Evolutionary conservation across 441 rosid species (phyloP), one percentile per base, ranked within the genome.

Genomic region (Populus hybrid): DNA sequence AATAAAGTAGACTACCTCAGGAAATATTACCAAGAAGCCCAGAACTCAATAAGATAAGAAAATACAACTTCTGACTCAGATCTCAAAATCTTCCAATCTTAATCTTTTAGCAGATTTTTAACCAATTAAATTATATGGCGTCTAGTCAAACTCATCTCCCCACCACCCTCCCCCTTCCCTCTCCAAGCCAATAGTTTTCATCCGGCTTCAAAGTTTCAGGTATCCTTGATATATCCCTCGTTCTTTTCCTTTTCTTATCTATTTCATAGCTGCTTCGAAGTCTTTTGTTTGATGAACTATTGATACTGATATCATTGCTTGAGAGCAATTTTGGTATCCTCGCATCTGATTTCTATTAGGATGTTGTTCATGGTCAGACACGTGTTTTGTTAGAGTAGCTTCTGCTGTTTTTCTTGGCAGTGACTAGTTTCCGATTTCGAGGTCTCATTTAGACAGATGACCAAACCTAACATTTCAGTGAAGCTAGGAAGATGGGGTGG

Each of bases 81-180:
- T 70, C 69, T 70, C 68, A 70, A 77, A 59, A 24, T 63, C 28
- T 64, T 65, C n/a, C 72, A 69, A 34, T 69, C 61, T 21, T 30
- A 54, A 23, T 76, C 6, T 3, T 8, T 63, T 64, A 63, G 30
- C 8, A 36, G 59, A 64, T 38, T 20, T 24, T 74, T 74, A 16
- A 36, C 70, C 70, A 65, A 24, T 16, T 74, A 65, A 32, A 74
- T 8, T 35, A 66, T 46, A 46, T 46, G 57, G 57, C 7, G 57
- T 14, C 57, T 14, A 16, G 57, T 46, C 18, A 46, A 46, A 46
- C 57, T 14, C 57, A 46, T 46, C 57, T 38, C 20, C 20, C 20
- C 57, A 1, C 57, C 57, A 46, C 20, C 20, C 57, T 4, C 57
- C 20, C 57, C 7, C 57, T 14, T 14, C 7, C 42, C 42, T 38